Evolutionary conservation across 495 filamentous ascomycete genomes (phyloP), one percentile per base, ranked within the genome.

Genomic region (Durotheca rogersii): DNA sequence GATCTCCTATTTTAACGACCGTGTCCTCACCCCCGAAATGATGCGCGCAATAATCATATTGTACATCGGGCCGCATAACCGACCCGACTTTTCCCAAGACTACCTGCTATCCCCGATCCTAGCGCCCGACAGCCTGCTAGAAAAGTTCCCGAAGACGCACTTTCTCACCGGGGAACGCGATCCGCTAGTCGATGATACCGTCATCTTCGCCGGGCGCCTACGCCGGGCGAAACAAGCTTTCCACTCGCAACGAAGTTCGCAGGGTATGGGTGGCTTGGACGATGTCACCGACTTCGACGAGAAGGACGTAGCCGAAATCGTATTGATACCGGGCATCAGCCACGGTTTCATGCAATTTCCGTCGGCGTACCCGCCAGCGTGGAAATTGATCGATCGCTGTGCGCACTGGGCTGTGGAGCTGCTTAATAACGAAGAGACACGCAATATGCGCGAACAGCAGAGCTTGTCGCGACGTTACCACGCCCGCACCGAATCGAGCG

Each of bases 41-140:
- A 96, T 97, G 86, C 86, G 93, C 41, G 90, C 90, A 20, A 97
- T 98, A 93, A 93, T 98, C 48, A 95, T 98, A 66, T 78, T 98
- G 15, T 98, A 98, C 64, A 86, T 98, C 54, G 94, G 93, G 11
- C 91, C 92, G 0, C 83, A 95, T 63, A 85, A 90, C 70, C 83
- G 90, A 1, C 93, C 93, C 6, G 90, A 96, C 65, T 97, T 98
- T 70, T 79, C 78, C 19, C 90, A 87, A 7, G 94, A 98, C 66
- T 96, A 87, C 66, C 76, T 93, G 0, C 81, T 98, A 6, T 93
- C 85, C 0, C 94, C 93, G 1, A 83, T 96, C 12, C 77, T 95
- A 3, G 90, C 93, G 0, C 94, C 93, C 0, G 91, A 96, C 55
- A 71, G 77, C 1, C 72, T 97, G 2, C 79, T 98, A 2, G 80